Conservation (phyloP, 192 early-diverging fungal genomes). For the Globomyces pollinis-pini region DNA sequence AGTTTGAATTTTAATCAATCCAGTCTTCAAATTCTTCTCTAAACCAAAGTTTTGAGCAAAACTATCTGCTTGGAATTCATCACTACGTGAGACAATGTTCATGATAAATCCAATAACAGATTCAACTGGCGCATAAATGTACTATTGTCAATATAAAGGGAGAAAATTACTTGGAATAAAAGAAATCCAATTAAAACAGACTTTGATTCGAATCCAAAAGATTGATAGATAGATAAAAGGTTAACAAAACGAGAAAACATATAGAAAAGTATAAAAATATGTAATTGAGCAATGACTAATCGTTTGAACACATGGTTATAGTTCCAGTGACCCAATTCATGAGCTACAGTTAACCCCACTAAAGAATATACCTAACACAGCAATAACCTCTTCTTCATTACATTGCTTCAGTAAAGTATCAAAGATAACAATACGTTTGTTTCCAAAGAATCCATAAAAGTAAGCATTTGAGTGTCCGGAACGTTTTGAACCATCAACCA, state of each 20-base stretch:
- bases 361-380: constrained; percentile 69
- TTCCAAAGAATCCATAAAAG: constrained; percentile 91
- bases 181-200: constrained; percentile 86
- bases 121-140: constrained; percentile 73
- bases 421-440: constrained; percentile 93
- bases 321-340: constrained; percentile 96
- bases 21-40: constrained; percentile 59
- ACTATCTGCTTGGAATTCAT: constrained; percentile 92
- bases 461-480: constrained; percentile 93
- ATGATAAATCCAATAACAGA: constrained; percentile 62
- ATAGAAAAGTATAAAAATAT: constrained; percentile 60
- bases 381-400: constrained; percentile 77
- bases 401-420: constrained; percentile 87
- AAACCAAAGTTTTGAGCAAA: constrained; percentile 82
- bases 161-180: constrained; percentile 75
- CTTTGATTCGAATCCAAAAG: constrained; percentile 74
- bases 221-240: constrained; percentile 64
- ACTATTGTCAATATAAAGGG: constrained; percentile 26
- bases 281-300: constrained; percentile 64
- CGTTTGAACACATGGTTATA: constrained; percentile 74
- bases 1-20: constrained; percentile 81
- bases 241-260: constrained; percentile 61
- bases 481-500: constrained; percentile 89
- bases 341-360: constrained; percentile 39
- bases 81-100: constrained; percentile 71